phyloP scores from a whole-genome alignment of 345 rosid genomes.

The Chamaenerion angustifolium region DNA sequence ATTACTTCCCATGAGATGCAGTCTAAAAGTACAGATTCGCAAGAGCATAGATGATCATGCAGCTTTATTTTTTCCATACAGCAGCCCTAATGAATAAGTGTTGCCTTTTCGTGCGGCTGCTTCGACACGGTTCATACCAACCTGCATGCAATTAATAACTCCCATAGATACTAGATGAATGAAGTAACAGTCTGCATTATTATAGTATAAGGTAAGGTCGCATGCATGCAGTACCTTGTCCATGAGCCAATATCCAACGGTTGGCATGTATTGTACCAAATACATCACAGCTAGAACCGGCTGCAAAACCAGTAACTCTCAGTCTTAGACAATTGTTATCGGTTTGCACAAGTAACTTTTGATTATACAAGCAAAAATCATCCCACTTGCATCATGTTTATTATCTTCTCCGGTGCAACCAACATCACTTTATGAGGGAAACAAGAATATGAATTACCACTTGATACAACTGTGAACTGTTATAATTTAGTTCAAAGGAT shows the following conservation, averaged over 20 bases:
- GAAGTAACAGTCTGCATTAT: too few species aligned
- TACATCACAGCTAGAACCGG: slow-evolving; percentile 87
- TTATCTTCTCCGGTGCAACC: not conserved
- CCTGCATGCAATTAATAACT: slow-evolving; percentile 23
- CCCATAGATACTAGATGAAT: not conserved
- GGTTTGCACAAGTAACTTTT: not conserved
- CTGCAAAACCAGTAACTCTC: slow-evolving; percentile 26
- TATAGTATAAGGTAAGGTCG: too few species aligned
- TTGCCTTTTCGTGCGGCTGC: slow-evolving; percentile 63
- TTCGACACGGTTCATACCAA: slow-evolving; percentile 69
- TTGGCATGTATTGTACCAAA: slow-evolving; percentile 81
- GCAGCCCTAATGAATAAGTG: slow-evolving; percentile 53
- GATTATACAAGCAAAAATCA: not conserved
- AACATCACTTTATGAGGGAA: too few species aligned
- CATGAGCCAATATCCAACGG: slow-evolving; percentile 82
- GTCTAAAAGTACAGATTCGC: too few species aligned
- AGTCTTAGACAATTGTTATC: not conserved
- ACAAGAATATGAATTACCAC: too few species aligned
- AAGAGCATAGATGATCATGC: too few species aligned
- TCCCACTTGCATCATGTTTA: not conserved
- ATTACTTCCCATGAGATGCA: too few species aligned
- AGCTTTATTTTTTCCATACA: slow-evolving; percentile 61
- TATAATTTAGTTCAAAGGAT: not conserved
- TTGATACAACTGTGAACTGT: too few species aligned
- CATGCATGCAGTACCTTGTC: slow-evolving; percentile 67